Conservation (phyloP, 2,329 filamentous ascomycete genomes). For the Fusarium vanettenii region DNA sequence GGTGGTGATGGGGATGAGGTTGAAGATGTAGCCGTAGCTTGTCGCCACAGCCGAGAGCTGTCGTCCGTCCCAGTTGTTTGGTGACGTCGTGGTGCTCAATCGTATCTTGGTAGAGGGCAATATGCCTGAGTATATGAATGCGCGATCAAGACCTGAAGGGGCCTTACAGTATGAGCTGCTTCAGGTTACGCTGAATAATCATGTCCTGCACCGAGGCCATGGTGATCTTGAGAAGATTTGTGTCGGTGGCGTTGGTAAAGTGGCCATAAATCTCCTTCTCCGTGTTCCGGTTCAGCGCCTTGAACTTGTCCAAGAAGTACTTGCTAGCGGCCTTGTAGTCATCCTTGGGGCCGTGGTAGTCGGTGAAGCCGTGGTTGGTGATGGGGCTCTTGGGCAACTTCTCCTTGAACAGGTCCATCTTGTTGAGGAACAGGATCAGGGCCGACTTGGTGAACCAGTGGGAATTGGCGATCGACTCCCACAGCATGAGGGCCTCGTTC, state of each 20-base stretch:
- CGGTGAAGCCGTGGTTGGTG: conserved; percentile 79
- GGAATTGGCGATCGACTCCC: conserved; percentile 86
- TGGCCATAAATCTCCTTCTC: conserved; percentile 73
- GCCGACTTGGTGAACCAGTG: conserved; percentile 88
- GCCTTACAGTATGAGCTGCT: conserved; percentile 72
- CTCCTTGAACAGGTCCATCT: conserved; percentile 86
- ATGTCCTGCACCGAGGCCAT: conserved; percentile 90
- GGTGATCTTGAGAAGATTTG: conserved; percentile 85
- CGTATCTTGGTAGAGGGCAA: conserved; percentile 2
- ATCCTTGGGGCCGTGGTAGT: conserved; percentile 78
- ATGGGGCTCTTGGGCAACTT: conserved; percentile 80
- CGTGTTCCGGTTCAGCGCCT: conserved; percentile 76
- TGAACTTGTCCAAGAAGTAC: conserved; percentile 86
- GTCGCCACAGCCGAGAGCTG: background rate
- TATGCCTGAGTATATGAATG: conserved; percentile 1
- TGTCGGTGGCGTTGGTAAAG: conserved; percentile 72
- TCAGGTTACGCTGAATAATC: conserved; percentile 86
- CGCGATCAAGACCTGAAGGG: background rate
- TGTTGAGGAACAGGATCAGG: conserved; percentile 87
- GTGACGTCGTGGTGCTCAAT: conserved; percentile 8
- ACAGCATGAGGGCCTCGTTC: conserved; percentile 89
- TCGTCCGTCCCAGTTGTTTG: background rate
- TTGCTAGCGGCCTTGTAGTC: conserved; percentile 81
- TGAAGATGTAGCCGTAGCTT: background rate
- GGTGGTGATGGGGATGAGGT: background rate